Conservation (phyloP, 208 protist genomes). For the Leishmania braziliensis region DNA sequence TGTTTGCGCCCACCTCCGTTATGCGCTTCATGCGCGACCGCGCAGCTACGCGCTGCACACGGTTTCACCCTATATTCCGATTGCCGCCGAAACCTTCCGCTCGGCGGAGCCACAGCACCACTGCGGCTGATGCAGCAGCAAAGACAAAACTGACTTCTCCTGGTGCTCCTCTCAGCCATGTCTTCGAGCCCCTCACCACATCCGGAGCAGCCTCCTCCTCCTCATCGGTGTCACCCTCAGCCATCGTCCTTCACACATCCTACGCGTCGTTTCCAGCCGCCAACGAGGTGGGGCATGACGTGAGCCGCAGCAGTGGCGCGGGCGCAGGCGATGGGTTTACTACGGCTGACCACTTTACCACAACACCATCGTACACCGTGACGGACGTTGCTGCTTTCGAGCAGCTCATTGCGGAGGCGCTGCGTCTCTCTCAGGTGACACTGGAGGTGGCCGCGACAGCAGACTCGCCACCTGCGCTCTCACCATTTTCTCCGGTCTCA, state of each 20-base stretch:
- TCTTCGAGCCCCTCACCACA: slow-evolving; percentile 3
- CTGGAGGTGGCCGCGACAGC: background rate
- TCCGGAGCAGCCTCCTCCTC: background rate
- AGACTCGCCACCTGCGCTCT: background rate
- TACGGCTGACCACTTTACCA: background rate
- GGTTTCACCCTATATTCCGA: background rate
- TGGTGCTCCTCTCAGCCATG: slow-evolving; percentile 6
- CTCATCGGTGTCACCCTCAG: background rate
- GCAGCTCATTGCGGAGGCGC: slow-evolving; percentile 26
- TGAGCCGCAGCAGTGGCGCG: background rate
- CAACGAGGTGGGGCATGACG: background rate
- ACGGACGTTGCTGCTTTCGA: slow-evolving; percentile 25
- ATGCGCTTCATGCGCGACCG: slow-evolving; percentile 1
- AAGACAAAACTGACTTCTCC: slow-evolving; percentile 15
- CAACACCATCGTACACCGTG: slow-evolving; percentile 26
- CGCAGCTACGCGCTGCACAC: background rate
- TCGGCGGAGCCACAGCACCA: background rate
- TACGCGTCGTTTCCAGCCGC: slow-evolving; percentile 7
- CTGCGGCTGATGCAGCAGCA: background rate
- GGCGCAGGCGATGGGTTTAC: background rate
- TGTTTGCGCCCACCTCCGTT: background rate
- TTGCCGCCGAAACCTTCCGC: background rate
- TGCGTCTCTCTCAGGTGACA: slow-evolving; percentile 13
- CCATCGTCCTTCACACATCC: slow-evolving; percentile 14
- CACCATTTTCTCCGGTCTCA: background rate